phyloP scores from a whole-genome alignment of 2,329 filamentous ascomycete genomes.

The Domatiomyces globalis region DNA sequence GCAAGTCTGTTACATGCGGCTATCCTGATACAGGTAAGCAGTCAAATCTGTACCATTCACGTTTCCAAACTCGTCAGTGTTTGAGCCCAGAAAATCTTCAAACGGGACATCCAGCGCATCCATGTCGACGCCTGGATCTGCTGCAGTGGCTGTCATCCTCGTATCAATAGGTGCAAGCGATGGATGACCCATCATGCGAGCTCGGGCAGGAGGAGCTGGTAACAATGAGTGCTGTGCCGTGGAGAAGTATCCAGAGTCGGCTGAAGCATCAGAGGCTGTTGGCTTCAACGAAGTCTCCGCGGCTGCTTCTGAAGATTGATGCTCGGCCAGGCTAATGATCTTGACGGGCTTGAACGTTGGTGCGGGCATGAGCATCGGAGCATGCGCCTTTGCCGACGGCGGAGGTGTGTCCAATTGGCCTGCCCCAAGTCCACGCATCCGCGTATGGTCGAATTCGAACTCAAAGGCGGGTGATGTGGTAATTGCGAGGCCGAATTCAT shows the following conservation, averaged over 20 bases:
- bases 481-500: conserved; percentile 8
- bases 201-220: background rate
- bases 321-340: conserved; percentile 3
- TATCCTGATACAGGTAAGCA: background rate
- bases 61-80: conserved; percentile 8
- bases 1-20: too few relatives aligned
- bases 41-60: background rate
- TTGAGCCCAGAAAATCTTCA: conserved; percentile 7
- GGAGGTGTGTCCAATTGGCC: background rate
- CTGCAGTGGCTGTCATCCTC: conserved; percentile 4
- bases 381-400: conserved; percentile 1
- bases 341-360: conserved; percentile 4
- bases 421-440: background rate
- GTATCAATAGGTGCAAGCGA: background rate
- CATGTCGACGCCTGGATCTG: conserved; percentile 10
- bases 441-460: background rate
- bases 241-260: conserved; percentile 10
- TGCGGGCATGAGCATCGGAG: background rate
- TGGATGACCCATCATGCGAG: background rate
- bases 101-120: conserved; percentile 7
- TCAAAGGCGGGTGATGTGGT: conserved; percentile 6
- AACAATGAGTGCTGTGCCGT: background rate
- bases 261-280: conserved; percentile 9
- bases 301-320: background rate
- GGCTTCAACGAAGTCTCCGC: conserved; percentile 4